These are phyloP conservation scores for Penicillium paneum DNA, from an alignment of 2,329 filamentous ascomycete species.

Conservation along the genomic window DNA sequence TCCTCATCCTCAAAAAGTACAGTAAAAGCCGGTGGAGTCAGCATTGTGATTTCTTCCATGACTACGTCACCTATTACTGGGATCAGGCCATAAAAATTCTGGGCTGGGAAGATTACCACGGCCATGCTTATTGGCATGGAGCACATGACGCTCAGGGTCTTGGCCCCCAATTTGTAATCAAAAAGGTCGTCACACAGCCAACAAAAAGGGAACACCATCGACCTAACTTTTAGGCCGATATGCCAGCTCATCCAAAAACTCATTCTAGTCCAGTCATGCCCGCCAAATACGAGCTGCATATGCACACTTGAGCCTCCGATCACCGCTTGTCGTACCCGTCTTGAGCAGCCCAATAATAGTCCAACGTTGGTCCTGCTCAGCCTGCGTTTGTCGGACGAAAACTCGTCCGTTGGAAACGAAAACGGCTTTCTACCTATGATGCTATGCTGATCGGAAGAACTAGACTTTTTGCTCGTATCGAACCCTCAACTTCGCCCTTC, in stretches of 20 bases:
- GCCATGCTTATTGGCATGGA: background rate
- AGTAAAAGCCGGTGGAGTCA: background rate
- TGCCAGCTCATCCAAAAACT: background rate
- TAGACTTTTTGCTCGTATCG: background rate
- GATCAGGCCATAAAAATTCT: background rate
- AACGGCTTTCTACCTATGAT: background rate
- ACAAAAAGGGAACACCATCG: background rate
- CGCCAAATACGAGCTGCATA: constrained; percentile 1
- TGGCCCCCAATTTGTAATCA: background rate
- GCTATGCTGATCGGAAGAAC: background rate
- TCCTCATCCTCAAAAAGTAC: background rate
- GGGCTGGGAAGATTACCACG: background rate
- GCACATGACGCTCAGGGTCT: background rate
- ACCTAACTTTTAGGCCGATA: background rate
- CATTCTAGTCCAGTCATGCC: background rate
- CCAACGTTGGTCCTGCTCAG: background rate
- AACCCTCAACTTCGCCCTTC: background rate
- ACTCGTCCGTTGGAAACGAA: background rate
- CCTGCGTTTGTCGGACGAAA: background rate
- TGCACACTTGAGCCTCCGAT: constrained; percentile 3
- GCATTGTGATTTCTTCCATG: background rate
- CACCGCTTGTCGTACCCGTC: background rate
- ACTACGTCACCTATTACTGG: background rate
- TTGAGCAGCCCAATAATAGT: background rate
- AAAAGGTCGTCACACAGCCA: background rate